Evolutionary conservation across 306 rosid species (phyloP).

Genomic region (Delonix regia): DNA sequence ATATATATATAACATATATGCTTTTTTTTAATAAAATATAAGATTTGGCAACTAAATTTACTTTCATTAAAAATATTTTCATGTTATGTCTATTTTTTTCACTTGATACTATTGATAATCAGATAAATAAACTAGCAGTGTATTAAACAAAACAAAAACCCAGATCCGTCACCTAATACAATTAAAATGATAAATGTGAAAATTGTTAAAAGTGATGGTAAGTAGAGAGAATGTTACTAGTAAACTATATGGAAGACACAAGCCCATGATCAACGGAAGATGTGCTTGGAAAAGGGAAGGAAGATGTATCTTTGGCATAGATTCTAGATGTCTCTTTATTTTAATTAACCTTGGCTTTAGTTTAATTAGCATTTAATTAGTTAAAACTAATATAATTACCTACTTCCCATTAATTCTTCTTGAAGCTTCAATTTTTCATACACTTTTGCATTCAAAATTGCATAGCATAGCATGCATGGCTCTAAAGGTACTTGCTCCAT

Average conservation of each 20-base stretch:
- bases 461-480: constrained; percentile 2
- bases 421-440: constrained; percentile 19
- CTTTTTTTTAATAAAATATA: no score
- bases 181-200: no score
- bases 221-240: background rate
- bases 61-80: no score
- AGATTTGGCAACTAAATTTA: no score
- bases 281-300: constrained; percentile 34
- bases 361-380: constrained; percentile 7
- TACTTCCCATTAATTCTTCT: background rate
- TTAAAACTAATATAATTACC: constrained; percentile 33
- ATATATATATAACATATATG: no score
- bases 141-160: no score
- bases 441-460: constrained; percentile 6
- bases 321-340: constrained; percentile 37
- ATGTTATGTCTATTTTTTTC: no score
- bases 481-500: constrained; percentile 31
- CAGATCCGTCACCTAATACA: no score
- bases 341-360: constrained; percentile 17
- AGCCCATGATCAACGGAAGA: constrained; percentile 47
- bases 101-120: no score
- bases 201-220: no score
- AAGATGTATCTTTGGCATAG: constrained; percentile 38
- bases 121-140: no score
- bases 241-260: background rate